phyloP scores from a whole-genome alignment of 352 stramenopile species.

The Globisporangium echinulatum region DNA sequence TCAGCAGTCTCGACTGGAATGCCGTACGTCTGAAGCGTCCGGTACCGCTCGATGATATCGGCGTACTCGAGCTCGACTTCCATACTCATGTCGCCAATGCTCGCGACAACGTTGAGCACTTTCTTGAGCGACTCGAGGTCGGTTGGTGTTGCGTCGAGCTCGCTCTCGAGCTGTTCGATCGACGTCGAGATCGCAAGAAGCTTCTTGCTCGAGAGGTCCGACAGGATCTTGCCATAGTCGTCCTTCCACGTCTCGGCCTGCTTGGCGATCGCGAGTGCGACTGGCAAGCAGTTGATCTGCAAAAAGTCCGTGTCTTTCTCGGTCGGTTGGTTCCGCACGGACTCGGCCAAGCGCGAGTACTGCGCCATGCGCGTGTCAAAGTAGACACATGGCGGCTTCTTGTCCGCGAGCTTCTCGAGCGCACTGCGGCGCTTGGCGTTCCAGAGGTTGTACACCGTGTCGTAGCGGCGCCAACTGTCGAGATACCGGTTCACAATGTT shows the following conservation, averaged over 20 bases:
- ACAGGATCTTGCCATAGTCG: constrained; percentile 91
- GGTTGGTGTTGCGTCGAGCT: constrained; percentile 72
- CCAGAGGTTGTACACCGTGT: constrained; percentile 94
- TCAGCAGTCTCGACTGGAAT: constrained; percentile 74
- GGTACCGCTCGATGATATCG: constrained; percentile 92
- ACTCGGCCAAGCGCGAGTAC: constrained; percentile 87
- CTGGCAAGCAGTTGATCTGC: constrained; percentile 89
- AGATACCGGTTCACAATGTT: constrained; percentile 93
- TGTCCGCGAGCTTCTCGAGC: constrained; percentile 90
- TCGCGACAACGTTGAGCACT: constrained; percentile 89
- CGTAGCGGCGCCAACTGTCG: constrained; percentile 91
- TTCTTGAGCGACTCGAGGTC: constrained; percentile 94
- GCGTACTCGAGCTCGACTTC: constrained; percentile 92
- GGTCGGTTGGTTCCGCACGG: constrained; percentile 80
- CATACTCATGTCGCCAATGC: constrained; percentile 85
- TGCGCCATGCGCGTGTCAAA: constrained; percentile 92
- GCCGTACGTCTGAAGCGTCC: constrained; percentile 75
- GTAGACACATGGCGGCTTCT: constrained; percentile 90
- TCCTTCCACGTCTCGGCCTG: constrained; percentile 93
- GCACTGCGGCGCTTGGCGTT: constrained; percentile 87
- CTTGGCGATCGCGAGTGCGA: constrained; percentile 86
- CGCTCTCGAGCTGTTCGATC: constrained; percentile 72
- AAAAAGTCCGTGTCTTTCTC: constrained; percentile 94
- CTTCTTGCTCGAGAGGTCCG: constrained; percentile 83
- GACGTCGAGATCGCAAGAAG: constrained; percentile 63